Base-by-base conservation (phyloP, 306 rosid genomes). In the Sechiopsis laciniata region DNA sequence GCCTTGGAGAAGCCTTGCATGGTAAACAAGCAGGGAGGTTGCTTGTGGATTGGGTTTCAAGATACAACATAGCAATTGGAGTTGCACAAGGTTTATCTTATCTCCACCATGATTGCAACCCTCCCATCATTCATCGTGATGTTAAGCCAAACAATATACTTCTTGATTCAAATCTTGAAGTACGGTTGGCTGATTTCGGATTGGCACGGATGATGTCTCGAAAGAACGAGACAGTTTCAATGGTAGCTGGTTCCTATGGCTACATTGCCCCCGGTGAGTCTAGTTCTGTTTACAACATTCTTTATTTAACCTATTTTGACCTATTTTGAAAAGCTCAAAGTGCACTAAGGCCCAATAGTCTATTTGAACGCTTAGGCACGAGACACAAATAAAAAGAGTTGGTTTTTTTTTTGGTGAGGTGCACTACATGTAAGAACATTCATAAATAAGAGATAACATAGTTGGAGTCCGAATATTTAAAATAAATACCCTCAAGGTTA, bases 161-260 rank as follows among this genome's bases (percentile, higher is more conserved):
- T 37, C 99, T 91, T 17, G 91, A 94, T 84, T 83, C 90, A 75
- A 87, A 88, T 84, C 96, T 94, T n/a, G 99, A 94, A 35, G 90
- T 97, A 55, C 82, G 97, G 78, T 87, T 91, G 21, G 97, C 99
- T 14, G 97, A 94, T 84, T 94, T 94, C 22, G 96, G 99, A 26
- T 83, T 94, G 77, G 99, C 99, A 59, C 83, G 93, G 78, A 91
- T 84, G 95, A 91, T 94, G 97, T 78, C 82, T 76, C 74, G 83
- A 53, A 94, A 89, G 83, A 94, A 94, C 55, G 97, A 94, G 78
- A 94, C 99, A 0, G 89, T 94, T 67, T 91, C 99, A 73, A 86
- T 88, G 91, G 89, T 94, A 79, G 99, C 91, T 51, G 96, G 99
- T 51, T 94, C 99, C 22, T 94, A 94, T 10, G 99, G 99, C 74